A percentile compares a stretch with the other conserved stretches of the same genome.
phyloP scores from a whole-genome alignment of 768 basidiomycete species.

The Leccinellum albellum region DNA sequence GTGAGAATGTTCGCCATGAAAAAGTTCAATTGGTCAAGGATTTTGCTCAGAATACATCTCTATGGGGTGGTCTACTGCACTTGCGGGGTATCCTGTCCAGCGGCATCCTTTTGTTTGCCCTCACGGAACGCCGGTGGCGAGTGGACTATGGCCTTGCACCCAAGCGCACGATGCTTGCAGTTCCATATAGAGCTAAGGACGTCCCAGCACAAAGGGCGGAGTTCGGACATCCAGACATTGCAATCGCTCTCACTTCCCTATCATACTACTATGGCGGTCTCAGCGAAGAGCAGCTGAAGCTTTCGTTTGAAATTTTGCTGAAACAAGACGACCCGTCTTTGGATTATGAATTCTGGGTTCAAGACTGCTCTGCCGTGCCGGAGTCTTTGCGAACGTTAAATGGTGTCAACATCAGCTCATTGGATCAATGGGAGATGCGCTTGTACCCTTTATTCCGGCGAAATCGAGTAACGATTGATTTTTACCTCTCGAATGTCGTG shows the following conservation, averaged over 20 bases:
- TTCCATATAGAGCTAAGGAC: constrained; percentile 37
- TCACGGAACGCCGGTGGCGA: constrained; percentile 30
- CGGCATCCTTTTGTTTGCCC: constrained; percentile 22
- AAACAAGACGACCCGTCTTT: background rate
- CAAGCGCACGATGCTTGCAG: constrained; percentile 23
- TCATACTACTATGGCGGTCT: constrained; percentile 30
- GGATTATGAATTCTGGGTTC: constrained; percentile 2
- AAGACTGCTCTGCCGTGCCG: background rate
- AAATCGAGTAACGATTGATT: constrained; percentile 2
- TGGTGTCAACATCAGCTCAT: constrained; percentile 3
- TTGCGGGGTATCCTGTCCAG: constrained; percentile 31
- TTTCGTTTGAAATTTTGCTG: background rate
- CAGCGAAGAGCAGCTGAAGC: background rate
- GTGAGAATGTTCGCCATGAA: background rate
- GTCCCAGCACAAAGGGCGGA: constrained; percentile 28
- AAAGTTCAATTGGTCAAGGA: background rate
- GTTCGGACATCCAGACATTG: constrained; percentile 36
- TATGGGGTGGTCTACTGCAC: constrained; percentile 1
- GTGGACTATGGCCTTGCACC: constrained; percentile 30
- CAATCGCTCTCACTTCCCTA: constrained; percentile 29
- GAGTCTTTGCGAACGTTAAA: background rate
- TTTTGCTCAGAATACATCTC: background rate
- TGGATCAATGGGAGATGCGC: constrained; percentile 2
- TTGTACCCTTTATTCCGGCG: background rate
- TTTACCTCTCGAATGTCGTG: constrained; percentile 27